Evolutionary conservation across 1,139 yeast genomes (phyloP), one percentile per base, ranked within the genome.

Genomic region (Tardiomyces digboiensis): DNA sequence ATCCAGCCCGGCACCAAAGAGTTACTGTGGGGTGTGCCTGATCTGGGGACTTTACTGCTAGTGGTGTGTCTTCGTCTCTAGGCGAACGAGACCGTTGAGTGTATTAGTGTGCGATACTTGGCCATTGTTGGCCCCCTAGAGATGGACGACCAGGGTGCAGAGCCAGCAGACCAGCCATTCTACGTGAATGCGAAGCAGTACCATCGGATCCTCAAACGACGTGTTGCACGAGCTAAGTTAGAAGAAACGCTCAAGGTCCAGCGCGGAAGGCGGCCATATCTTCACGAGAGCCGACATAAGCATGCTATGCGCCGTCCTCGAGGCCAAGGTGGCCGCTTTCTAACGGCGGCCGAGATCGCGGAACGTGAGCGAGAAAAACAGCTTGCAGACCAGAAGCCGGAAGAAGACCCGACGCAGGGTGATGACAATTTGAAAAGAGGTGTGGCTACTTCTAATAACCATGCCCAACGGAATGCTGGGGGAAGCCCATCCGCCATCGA

Each of bases 231-330:
- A 46, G 97, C 97, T 7, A 85, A 82, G 61, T 73, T 91, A 43
- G 98, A 91, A 59, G 97, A 91, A 58, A 77, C 80, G 42, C 72
- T 91, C 50, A 83, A 86, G 59, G 85, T 85, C 8, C 93, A 94
- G 20, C 75, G 96, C 51, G 94, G 94, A 7, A 76, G 97, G 53
- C 83, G 84, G 59, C 98, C 98, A 2, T 93, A 93, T 61, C 67
- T 93, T 44, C 99, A 93, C 62, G 98, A 93, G 64, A 87, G 97
- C 16, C 76, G 99, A 56, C 99, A 93, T 64, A 91, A 91, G 62
- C 99, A 93, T 64, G 99, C 99, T 19, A 91, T 93, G 98, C 76
- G 98, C 60, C 77, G 99, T 63, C 98, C 98, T 14, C 77, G 99
- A 57, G 99, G 99, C 22, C 97, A 91, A 65, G 98, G 98, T 23